Percentiles rank a stretch among this genome's conserved stretches.
Evolutionary conservation across 352 stramenopile species (phyloP).

Genomic region (Blastocystis sp.): DNA sequence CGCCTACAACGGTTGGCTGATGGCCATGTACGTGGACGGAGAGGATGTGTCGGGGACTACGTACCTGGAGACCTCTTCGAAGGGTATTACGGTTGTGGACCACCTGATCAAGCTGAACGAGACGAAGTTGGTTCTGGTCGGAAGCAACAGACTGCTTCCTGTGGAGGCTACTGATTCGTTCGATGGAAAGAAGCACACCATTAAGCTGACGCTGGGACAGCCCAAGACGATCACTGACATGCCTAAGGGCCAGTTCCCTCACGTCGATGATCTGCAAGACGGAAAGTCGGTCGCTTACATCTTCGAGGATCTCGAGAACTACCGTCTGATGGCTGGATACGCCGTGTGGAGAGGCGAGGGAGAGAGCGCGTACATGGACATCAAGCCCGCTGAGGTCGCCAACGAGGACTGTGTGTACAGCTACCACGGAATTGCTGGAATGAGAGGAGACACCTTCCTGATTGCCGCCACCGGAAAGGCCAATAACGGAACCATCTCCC

Average conservation of each 20-base stretch:
- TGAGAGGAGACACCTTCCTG: slow-evolving; percentile 10
- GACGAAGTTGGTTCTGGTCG: not conserved
- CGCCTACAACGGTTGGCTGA: not conserved
- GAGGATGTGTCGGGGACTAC: not conserved
- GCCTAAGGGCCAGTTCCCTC: not conserved
- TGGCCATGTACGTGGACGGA: not conserved
- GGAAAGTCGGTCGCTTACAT: not conserved
- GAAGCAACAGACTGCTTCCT: not conserved
- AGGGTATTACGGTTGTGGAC: not conserved
- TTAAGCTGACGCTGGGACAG: not conserved
- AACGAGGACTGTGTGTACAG: not conserved
- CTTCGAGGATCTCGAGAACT: not conserved
- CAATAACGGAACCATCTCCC: not conserved
- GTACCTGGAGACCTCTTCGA: not conserved
- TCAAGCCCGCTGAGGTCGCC: not conserved
- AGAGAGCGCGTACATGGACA: not conserved
- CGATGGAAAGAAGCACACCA: not conserved
- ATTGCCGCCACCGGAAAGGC: not conserved
- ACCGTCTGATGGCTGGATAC: not conserved
- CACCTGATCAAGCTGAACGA: slow-evolving; percentile 7
- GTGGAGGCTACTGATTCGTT: not conserved
- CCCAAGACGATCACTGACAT: not conserved
- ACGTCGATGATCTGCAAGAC: slow-evolving; percentile 28
- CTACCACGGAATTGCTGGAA: slow-evolving; percentile 18
- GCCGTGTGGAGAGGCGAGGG: not conserved